Evolutionary conservation across 2,329 filamentous ascomycete genomes (phyloP).

Genomic region (Calonectria multiphialidica): DNA sequence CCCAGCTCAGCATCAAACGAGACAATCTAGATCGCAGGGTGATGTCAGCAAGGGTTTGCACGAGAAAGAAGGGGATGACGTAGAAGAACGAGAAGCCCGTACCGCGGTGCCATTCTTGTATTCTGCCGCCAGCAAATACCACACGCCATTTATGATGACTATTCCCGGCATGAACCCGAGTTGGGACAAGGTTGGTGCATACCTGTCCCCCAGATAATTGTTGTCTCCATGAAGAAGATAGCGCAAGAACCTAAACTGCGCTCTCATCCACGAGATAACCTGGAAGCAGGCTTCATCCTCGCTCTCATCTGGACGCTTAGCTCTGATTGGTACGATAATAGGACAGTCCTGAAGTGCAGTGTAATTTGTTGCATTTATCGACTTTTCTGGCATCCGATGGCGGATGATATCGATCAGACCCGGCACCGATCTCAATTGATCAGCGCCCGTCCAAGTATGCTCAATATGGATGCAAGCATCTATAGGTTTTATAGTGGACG

Average conservation of each 20-base stretch:
- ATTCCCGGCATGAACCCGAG: neutral
- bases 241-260: neutral
- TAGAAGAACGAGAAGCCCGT: no score
- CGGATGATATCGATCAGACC: neutral
- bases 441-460: no score
- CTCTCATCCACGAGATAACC: neutral
- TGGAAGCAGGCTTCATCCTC: neutral
- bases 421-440: neutral
- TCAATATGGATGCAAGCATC: no score
- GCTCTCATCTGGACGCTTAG: neutral
- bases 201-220: fast-evolving
- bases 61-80: no score
- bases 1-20: neutral
- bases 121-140: neutral
- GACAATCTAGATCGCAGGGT: neutral
- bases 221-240: neutral
- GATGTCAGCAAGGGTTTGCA: neutral
- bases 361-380: neutral
- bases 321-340: neutral
- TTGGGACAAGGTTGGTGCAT: neutral
- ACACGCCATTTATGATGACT: neutral
- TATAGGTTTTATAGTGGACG: no score
- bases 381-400: neutral
- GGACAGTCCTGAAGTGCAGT: neutral
- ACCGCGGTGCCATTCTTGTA: neutral